phyloP scores from a whole-genome alignment of 1,284 basidiomycete genomes.

The Earliella scabrosa region DNA sequence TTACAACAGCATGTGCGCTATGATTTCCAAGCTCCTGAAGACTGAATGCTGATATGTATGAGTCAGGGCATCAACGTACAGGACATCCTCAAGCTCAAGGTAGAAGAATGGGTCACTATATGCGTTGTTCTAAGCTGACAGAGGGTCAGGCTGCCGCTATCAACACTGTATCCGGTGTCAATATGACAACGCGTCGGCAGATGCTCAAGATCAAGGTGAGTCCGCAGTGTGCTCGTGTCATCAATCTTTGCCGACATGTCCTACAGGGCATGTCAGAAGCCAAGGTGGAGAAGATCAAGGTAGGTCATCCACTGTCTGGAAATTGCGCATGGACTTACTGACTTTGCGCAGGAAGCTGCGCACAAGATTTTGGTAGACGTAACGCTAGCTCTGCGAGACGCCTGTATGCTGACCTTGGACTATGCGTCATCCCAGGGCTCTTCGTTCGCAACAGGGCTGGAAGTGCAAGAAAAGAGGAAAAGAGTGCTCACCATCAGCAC shows the following conservation, averaged over 20 bases:
- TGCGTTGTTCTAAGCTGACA: conserved; percentile 2
- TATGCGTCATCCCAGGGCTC: conserved; percentile 66
- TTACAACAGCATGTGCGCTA: conserved; percentile 81
- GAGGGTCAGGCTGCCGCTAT: conserved; percentile 63
- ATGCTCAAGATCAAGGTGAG: conserved; percentile 89
- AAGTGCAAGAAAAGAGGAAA: conserved; percentile 85
- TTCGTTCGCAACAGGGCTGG: conserved; percentile 87
- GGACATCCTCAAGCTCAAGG: conserved; percentile 93
- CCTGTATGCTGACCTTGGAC: too few relatives aligned
- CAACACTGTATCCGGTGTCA: conserved; percentile 81
- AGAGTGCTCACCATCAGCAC: conserved; percentile 83
- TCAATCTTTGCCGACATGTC: neutral
- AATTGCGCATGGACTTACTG: conserved; percentile 8
- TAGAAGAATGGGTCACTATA: conserved; percentile 31
- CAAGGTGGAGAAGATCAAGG: conserved; percentile 96
- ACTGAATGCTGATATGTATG: neutral
- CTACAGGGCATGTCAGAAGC: conserved; percentile 83
- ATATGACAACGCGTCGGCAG: conserved; percentile 86
- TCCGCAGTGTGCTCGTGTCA: neutral
- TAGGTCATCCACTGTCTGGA: conserved; percentile 30
- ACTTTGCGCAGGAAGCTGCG: conserved; percentile 73
- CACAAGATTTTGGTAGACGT: conserved; percentile 75
- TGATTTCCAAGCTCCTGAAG: neutral
- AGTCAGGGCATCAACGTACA: conserved; percentile 89
- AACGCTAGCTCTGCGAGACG: too few relatives aligned